Percentiles rank a stretch among this genome's conserved stretches.
Evolutionary conservation across 2,329 filamentous ascomycete species (phyloP).

Genomic region (Fusarium agapanthi): DNA sequence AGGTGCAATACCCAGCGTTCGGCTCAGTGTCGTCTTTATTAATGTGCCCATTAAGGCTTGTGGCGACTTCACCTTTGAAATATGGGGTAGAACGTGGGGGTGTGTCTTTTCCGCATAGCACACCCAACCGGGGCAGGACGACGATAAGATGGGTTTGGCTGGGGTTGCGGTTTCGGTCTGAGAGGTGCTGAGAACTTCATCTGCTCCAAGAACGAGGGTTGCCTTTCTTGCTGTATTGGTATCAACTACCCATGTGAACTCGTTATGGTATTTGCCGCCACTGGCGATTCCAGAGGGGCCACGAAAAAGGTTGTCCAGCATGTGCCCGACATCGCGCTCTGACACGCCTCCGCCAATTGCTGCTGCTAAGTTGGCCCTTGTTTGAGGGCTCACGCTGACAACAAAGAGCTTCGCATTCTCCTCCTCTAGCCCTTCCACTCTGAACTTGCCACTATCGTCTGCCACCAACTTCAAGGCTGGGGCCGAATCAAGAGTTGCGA

Average conservation of each 20-base stretch:
- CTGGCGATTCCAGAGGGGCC: conserved; percentile 73
- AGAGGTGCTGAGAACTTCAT: conserved; percentile 66
- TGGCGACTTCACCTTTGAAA: conserved; percentile 91
- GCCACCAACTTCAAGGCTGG: conserved; percentile 57
- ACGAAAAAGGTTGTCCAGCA: conserved; percentile 81
- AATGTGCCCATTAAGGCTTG: conserved; percentile 92
- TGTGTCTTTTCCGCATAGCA: conserved; percentile 99
- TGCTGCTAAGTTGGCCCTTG: conserved; percentile 86
- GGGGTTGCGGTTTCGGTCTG: conserved; percentile 32
- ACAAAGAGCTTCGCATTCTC: conserved; percentile 81
- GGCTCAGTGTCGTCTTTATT: conserved; percentile 85
- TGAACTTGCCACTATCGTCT: conserved; percentile 46
- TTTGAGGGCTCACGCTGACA: conserved; percentile 91
- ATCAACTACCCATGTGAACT: conserved; percentile 90
- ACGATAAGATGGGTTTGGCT: conserved; percentile 76
- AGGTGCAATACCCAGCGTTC: conserved; percentile 74
- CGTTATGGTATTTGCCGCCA: conserved; percentile 77
- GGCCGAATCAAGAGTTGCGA: conserved; percentile 78
- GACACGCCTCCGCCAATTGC: conserved; percentile 78
- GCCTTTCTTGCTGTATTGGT: conserved; percentile 86
- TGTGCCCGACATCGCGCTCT: conserved; percentile 77
- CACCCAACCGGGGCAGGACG: conserved; percentile 96
- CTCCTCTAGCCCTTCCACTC: conserved; percentile 63
- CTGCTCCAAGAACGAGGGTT: conserved; percentile 80
- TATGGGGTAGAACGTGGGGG: conserved; percentile 87